phyloP scores from a whole-genome alignment of 495 filamentous ascomycete species.

The Filosporella fistucella region DNA sequence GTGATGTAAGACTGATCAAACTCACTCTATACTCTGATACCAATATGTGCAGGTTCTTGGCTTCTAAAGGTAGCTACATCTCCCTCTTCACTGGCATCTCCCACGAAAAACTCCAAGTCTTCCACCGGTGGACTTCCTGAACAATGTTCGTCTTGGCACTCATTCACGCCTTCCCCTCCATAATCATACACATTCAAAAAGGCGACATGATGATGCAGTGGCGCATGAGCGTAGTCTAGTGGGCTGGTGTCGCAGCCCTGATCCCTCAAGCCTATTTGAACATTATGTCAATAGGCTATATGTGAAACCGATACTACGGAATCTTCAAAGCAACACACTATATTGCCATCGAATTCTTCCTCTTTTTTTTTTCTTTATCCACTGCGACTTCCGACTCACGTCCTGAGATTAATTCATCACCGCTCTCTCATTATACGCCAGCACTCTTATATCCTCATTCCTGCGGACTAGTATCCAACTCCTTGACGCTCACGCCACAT shows the following conservation, averaged over 20 bases:
- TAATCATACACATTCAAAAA: slow-evolving; percentile 32
- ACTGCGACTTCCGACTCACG: slow-evolving; percentile 51
- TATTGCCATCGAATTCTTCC: slow-evolving; percentile 47
- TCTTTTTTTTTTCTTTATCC: slow-evolving; percentile 51
- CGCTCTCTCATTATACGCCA: slow-evolving; percentile 42
- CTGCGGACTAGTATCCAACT: slow-evolving; percentile 35
- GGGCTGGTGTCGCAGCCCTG: slow-evolving; percentile 51
- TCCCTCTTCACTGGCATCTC: slow-evolving; percentile 47
- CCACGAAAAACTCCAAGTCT: slow-evolving; percentile 50
- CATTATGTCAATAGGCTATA: slow-evolving; percentile 41
- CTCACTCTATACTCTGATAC: background rate
- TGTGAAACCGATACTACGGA: slow-evolving; percentile 55
- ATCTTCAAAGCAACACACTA: slow-evolving; percentile 56
- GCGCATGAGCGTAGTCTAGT: slow-evolving; percentile 41
- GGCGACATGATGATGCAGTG: slow-evolving; percentile 46
- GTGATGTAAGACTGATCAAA: slow-evolving; percentile 31
- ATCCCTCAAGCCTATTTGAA: slow-evolving; percentile 52
- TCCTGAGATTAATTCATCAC: slow-evolving; percentile 58
- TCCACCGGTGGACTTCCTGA: slow-evolving; percentile 50
- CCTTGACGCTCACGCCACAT: background rate
- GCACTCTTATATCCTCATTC: slow-evolving; percentile 36
- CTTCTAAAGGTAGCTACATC: slow-evolving; percentile 35
- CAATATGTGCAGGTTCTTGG: slow-evolving; percentile 8
- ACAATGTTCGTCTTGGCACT: slow-evolving; percentile 49
- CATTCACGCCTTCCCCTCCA: slow-evolving; percentile 55